Base-by-base conservation (phyloP, 2,329 filamentous ascomycete species). In the Monilinia laxa region DNA sequence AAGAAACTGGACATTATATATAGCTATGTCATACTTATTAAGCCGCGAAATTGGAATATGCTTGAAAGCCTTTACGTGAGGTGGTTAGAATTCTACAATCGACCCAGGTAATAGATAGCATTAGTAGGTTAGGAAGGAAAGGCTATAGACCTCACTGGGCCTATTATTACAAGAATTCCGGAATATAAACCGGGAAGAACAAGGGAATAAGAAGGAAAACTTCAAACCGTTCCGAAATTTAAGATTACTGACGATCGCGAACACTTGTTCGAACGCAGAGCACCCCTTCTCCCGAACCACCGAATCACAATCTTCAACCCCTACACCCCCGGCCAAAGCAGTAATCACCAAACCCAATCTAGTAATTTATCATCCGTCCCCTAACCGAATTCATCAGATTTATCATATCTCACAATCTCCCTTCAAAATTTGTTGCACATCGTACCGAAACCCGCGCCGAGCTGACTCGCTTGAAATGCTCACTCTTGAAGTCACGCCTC, bases 391-490 rank as follows among this genome's bases (percentile, higher is more conserved):
- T 6, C 10, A 51, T 23, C 20, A 12, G 35, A 60, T 38, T 28
- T 14, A 51, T 60, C 57, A 60, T 28, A 60, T 51, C 28, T 38
- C 45, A 49, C 12, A 35, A 38, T 60, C 31, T 10, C 31, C 11
- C 20, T 18, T 1, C 20, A 38, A 38, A 6, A 18, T 60, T 51
- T 60, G 57, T 59, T 59, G 57, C 57, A 49, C 57, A 59, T 59
- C 57, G 20, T 25, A 60, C 57, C 57, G 57, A 60, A 60, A 23
- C 7, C 57, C 57, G 57, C 57, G 6, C 57, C 57, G 42, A 59
- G 42, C 57, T 49, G 57, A 49, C 18, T 18, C 23, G 12, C 57
- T 35, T 49, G 20, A 16, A 23, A 31, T 6, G 5, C 16, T 14
- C 28, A 53, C 40, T 20, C 42, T 11, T 28, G 20, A 23, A 12